phyloP scores from a whole-genome alignment of 306 rosid species.

The Fagus crenata region DNA sequence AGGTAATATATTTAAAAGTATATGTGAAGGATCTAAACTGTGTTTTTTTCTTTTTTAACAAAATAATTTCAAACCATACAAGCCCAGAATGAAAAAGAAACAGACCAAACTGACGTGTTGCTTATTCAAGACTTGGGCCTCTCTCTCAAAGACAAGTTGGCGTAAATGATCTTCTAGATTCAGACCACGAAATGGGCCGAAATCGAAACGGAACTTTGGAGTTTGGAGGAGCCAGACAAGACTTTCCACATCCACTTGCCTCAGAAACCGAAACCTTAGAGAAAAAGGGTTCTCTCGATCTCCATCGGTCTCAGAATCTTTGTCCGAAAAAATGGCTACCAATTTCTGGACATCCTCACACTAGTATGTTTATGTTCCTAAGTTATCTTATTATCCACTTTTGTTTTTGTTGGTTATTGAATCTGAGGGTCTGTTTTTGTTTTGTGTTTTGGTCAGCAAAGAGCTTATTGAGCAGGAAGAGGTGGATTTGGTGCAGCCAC shows the following conservation, averaged over 20 bases:
- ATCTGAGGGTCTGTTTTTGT: background rate
- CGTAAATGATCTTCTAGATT: no score
- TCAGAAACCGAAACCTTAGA: background rate
- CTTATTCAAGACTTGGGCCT: no score
- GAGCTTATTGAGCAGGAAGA: slow-evolving; percentile 85
- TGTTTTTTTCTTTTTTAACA: no score
- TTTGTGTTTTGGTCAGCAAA: slow-evolving; percentile 52
- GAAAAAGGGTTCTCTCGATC: background rate
- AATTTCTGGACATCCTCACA: slow-evolving; percentile 97
- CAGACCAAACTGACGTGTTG: no score
- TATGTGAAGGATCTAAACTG: no score
- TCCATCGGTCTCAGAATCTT: background rate
- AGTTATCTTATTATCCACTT: background rate
- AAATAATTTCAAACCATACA: no score
- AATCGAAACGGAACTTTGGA: background rate
- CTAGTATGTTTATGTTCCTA: slow-evolving; percentile 43
- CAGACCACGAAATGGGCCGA: background rate
- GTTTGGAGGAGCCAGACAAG: no score
- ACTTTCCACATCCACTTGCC: no score
- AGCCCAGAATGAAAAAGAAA: no score
- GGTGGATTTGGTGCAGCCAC: slow-evolving; percentile 73
- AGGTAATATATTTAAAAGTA: no score
- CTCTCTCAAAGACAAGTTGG: no score
- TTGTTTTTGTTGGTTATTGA: background rate
- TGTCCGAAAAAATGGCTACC: slow-evolving; percentile 58